Evolutionary conservation across 2,329 filamentous ascomycete genomes (phyloP).

Genomic region (Scedosporium aurantiacum): DNA sequence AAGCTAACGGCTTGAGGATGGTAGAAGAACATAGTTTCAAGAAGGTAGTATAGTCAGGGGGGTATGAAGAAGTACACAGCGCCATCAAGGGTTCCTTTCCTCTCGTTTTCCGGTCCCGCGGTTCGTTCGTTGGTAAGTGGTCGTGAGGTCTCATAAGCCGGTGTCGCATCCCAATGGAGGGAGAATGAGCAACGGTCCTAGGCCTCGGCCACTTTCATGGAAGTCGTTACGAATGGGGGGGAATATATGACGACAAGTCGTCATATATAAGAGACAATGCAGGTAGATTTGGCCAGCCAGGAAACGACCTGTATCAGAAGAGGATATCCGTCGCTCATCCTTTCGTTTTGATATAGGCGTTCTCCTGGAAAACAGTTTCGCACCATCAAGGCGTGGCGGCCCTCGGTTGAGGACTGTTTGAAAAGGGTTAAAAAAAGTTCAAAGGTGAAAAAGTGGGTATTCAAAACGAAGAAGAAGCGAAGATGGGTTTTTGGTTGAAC

Average conservation of each 20-base stretch:
- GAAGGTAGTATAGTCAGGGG: background rate
- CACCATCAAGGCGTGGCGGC: slow-evolving; percentile 1
- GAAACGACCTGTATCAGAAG: background rate
- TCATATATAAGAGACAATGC: background rate
- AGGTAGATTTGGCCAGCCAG: background rate
- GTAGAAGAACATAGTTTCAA: background rate
- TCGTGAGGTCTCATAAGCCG: background rate
- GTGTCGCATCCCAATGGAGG: background rate
- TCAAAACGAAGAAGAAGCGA: slow-evolving; percentile 1
- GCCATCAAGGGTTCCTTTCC: background rate
- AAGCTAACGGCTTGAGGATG: background rate
- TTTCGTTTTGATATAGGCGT: background rate
- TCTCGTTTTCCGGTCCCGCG: background rate
- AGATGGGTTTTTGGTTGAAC: background rate
- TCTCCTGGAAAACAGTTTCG: background rate
- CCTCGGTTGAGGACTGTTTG: background rate
- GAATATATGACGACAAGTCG: background rate
- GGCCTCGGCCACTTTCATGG: too few species aligned
- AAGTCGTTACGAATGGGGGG: background rate
- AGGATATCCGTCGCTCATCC: background rate
- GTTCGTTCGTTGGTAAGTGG: background rate
- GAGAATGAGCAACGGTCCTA: background rate
- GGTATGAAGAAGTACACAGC: slow-evolving; percentile 1
- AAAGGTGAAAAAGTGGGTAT: background rate
- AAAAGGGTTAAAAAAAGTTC: background rate